These are phyloP conservation scores for Shiraia bambusicola DNA, from an alignment of 2,329 filamentous ascomycete genomes.

Conservation along the genomic window DNA sequence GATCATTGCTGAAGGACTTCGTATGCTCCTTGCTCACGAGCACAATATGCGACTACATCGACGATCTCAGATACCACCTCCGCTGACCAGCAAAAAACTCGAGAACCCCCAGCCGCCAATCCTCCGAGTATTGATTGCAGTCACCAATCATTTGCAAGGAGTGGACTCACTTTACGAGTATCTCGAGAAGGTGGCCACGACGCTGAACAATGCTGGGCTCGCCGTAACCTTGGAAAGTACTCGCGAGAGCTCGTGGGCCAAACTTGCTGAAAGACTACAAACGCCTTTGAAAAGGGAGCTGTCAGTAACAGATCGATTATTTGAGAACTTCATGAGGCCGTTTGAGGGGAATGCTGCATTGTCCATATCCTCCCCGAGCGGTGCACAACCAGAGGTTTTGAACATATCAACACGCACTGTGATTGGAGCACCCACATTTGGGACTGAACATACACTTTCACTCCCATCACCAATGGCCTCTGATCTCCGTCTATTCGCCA, in stretches of 20 bases:
- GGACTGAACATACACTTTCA: slow-evolving; percentile 38
- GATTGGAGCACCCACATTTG: slow-evolving; percentile 38
- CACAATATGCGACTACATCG: slow-evolving; percentile 74
- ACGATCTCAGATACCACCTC: slow-evolving; percentile 65
- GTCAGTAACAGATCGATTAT: slow-evolving; percentile 35
- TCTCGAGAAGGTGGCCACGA: slow-evolving; percentile 23
- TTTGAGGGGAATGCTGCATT: slow-evolving; percentile 34
- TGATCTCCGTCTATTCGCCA: slow-evolving; percentile 31
- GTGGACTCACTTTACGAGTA: slow-evolving; percentile 42
- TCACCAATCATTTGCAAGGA: slow-evolving; percentile 53
- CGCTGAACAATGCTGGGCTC: slow-evolving; percentile 34
- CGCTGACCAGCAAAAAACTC: slow-evolving; percentile 54
- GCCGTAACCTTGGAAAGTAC: slow-evolving; percentile 26
- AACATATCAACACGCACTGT: slow-evolving; percentile 34
- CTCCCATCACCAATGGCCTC: slow-evolving; percentile 31
- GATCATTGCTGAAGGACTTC: slow-evolving; percentile 65
- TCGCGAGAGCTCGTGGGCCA: slow-evolving; percentile 31
- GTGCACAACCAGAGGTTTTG: slow-evolving; percentile 24
- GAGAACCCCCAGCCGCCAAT: slow-evolving; percentile 57
- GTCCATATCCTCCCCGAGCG: slow-evolving; percentile 24
- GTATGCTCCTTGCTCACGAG: slow-evolving; percentile 74
- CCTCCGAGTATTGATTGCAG: slow-evolving; percentile 59
- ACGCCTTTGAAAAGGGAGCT: slow-evolving; percentile 28
- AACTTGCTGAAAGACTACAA: slow-evolving; percentile 30
- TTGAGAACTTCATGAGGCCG: slow-evolving; percentile 32